Percentiles rank a stretch among this genome's conserved stretches.
These are phyloP conservation scores for Bassia scoparia DNA, from an alignment of 148 eudicot species.

Conservation along the genomic window DNA sequence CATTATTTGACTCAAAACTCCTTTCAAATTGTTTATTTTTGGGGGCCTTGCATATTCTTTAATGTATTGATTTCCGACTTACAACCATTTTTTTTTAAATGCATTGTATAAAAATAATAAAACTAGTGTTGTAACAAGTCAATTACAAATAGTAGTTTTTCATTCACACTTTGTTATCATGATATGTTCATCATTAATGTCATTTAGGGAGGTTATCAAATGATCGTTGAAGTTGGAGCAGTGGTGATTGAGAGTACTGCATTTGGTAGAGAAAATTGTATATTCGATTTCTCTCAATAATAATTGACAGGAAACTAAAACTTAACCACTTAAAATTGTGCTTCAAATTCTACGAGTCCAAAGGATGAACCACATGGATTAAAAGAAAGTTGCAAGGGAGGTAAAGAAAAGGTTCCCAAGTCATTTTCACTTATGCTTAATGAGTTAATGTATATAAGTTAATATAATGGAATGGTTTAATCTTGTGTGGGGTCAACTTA, in stretches of 20 bases:
- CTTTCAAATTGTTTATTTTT: neutral
- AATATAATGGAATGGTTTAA: conserved; percentile 33
- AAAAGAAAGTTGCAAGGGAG: no score
- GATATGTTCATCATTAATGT: conserved; percentile 17
- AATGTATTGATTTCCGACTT: conserved; percentile 2
- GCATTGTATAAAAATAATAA: no score
- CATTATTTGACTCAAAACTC: conserved; percentile 1
- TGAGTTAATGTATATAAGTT: no score
- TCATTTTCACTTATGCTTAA: conserved; percentile 28
- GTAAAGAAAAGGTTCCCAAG: conserved; percentile 14
- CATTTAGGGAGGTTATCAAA: conserved; percentile 11
- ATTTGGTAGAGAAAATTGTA: no score
- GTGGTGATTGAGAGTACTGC: no score
- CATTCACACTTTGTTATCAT: conserved; percentile 3
- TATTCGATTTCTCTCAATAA: no score
- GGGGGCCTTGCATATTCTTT: neutral
- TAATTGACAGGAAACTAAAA: no score
- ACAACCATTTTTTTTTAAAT: conserved; percentile 9
- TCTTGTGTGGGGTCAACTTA: conserved; percentile 31
- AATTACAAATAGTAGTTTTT: neutral
- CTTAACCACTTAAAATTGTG: no score
- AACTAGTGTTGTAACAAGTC: no score
- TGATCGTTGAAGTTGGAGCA: no score
- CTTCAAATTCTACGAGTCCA: no score
- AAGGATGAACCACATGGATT: no score